Evolutionary conservation across 2,329 filamentous ascomycete genomes (phyloP), one percentile per base, ranked within the genome.

Genomic region (Phyllosticta paracitricarpa): DNA sequence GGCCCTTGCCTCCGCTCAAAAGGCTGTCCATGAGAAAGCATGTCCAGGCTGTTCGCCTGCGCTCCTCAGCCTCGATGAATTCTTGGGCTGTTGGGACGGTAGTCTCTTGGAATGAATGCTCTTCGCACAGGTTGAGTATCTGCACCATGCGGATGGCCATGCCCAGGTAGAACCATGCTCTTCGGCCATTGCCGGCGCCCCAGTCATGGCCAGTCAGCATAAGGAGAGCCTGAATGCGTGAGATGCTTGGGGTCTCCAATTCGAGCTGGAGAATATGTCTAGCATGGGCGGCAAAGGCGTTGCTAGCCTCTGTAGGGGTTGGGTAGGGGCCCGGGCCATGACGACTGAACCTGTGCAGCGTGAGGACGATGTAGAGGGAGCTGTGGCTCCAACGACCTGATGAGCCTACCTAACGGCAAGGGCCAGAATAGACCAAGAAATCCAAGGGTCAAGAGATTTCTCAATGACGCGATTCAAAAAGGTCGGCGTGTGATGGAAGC

Each of bases 171-270:
- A 75, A 75, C 73, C 73, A 76, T 0, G 73, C 73, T 51, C 72
- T 64, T 24, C 72, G 66, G 2, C 73, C 73, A 51, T 76, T 76
- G 63, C 75, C 78, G 59, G 76, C 79, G 62, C 71, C 74, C 74
- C 77, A 79, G 61, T 77, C 75, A 59, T 78, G 75, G n/a, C 75
- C 75, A 0, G 77, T 77, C 24, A 79, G 62, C 69, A 79, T 74
- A 57, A 78, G 65, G 56, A 76, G 66, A 14, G 72, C 72, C 63
- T 76, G 73, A 14, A 76, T 73, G 59, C 72, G 71, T 63, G 70
- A 71, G 59, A 75, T 69, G 63, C 68, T 72, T 19, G 73, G 73
- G 22, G 71, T 72, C 65, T 75, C 73, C 64, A 76, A 70, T 63
- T 73, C 71, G 40, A 66, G 69, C 63, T 75, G 72, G n/a, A 76